These are phyloP conservation scores for Lipomyces sp. DNA, from an alignment of 805 yeast species.

Conservation along the genomic window DNA sequence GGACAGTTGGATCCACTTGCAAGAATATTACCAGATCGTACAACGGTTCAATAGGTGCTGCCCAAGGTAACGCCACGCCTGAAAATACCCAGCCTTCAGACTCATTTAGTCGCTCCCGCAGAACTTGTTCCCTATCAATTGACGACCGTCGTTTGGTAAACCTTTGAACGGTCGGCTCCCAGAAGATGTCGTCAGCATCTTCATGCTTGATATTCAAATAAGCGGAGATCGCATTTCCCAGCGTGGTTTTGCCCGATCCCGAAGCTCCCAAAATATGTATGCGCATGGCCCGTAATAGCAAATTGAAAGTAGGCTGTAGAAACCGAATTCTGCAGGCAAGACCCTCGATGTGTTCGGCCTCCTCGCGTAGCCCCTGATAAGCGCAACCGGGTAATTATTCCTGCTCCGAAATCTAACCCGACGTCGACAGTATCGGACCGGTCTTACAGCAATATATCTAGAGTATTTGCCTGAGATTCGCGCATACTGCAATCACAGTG, in stretches of 20 bases:
- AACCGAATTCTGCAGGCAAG: too few species aligned
- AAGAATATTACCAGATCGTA: slow-evolving; percentile 12
- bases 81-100: slow-evolving; percentile 7
- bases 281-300: neutral
- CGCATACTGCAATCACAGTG: too few species aligned
- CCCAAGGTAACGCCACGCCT: slow-evolving; percentile 6
- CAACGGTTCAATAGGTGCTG: slow-evolving; percentile 8
- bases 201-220: slow-evolving; percentile 9
- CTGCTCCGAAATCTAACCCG: too few species aligned
- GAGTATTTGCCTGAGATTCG: too few species aligned
- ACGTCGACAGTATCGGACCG: too few species aligned
- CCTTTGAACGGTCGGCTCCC: slow-evolving; percentile 9
- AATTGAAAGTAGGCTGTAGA: neutral
- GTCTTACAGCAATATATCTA: too few species aligned
- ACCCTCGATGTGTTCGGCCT: too few species aligned
- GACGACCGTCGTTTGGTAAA: slow-evolving; percentile 12
- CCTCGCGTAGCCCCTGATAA: too few species aligned
- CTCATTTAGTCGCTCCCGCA: slow-evolving; percentile 3
- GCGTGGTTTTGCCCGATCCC: slow-evolving; percentile 9
- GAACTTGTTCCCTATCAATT: slow-evolving; percentile 6
- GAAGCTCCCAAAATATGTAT: slow-evolving; percentile 10
- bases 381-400: too few species aligned
- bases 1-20: slow-evolving; percentile 9
- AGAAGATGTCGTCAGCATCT: slow-evolving; percentile 12
- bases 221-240: slow-evolving; percentile 5